A percentile compares a stretch with the other conserved stretches of the same genome.
Evolutionary conservation across 306 rosid species (phyloP).

Genomic region (Quercus alba): DNA sequence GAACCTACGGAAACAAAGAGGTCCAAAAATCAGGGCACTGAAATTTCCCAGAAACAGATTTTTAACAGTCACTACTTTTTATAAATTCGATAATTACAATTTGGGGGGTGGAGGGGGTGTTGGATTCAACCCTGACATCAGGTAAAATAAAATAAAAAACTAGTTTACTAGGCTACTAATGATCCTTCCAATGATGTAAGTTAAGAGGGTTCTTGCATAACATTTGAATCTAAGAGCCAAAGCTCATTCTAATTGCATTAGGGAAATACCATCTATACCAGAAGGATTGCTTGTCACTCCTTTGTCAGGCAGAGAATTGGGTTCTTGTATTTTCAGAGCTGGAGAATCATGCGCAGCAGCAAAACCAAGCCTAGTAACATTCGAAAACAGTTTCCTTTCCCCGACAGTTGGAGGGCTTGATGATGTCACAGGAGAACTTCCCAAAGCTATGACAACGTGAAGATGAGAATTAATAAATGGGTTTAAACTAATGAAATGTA

Average conservation of each 20-base stretch:
- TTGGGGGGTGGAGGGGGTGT: no score
- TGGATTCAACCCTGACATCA: no score
- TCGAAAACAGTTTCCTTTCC: constrained; percentile 76
- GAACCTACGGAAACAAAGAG: constrained; percentile 30
- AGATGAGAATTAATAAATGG: neutral
- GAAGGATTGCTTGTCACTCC: constrained; percentile 32
- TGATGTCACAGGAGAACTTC: constrained; percentile 52
- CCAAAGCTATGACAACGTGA: constrained; percentile 61
- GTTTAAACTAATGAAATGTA: neutral
- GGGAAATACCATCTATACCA: constrained; percentile 42
- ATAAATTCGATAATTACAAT: no score
- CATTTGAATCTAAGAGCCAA: neutral
- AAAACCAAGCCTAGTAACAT: constrained; percentile 83
- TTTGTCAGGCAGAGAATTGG: constrained; percentile 25
- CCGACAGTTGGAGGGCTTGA: constrained; percentile 75
- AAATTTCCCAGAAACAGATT: neutral
- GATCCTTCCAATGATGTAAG: neutral
- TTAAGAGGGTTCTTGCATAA: neutral
- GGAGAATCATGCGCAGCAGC: constrained; percentile 97
- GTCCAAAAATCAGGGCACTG: neutral
- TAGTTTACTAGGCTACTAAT: neutral
- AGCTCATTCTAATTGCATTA: neutral
- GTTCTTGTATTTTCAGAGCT: constrained; percentile 63
- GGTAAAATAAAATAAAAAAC: neutral
- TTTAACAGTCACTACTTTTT: neutral